phyloP scores from a whole-genome alignment of 2,329 filamentous ascomycete species.

The Penicillium sp. region DNA sequence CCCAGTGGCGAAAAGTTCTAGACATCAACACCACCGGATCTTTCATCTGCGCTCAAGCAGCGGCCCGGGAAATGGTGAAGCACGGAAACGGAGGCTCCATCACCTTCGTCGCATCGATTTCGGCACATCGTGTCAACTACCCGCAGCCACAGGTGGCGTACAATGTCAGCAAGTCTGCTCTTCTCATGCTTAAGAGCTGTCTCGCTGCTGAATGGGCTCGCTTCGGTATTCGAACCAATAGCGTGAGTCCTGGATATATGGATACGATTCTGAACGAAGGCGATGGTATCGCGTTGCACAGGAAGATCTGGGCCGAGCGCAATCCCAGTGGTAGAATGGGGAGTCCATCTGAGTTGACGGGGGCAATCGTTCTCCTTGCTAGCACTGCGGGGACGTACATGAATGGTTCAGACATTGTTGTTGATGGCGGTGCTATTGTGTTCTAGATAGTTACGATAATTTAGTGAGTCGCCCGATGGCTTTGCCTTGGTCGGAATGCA shows the following conservation, averaged over 20 bases:
- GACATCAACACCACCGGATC: conserved; percentile 71
- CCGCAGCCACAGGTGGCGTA: conserved; percentile 71
- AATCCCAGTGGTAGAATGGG: conserved; percentile 68
- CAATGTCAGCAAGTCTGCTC: conserved; percentile 68
- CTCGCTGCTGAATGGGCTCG: conserved; percentile 72
- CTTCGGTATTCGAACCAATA: conserved; percentile 70
- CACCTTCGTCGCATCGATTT: conserved; percentile 65
- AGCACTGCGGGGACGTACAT: conserved; percentile 65
- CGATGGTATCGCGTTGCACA: conserved; percentile 54
- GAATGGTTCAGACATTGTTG: conserved; percentile 64
- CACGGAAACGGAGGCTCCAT: conserved; percentile 46
- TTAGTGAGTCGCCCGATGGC: not conserved
- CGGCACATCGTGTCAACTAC: conserved; percentile 66
- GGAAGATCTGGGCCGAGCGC: conserved; percentile 56
- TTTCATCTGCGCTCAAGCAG: conserved; percentile 69
- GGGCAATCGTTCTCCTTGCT: conserved; percentile 60
- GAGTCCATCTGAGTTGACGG: conserved; percentile 60
- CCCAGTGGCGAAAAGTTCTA: conserved; percentile 62
- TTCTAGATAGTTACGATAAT: conserved; percentile 1
- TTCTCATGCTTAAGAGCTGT: conserved; percentile 62
- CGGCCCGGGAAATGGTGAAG: conserved; percentile 42
- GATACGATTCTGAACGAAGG: conserved; percentile 72
- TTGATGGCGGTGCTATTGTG: conserved; percentile 55
- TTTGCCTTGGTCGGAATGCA: not conserved
- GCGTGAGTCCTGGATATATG: conserved; percentile 72